Evolutionary conservation across 2,329 filamentous ascomycete species (phyloP).

Genomic region (Colletotrichum tropicale): DNA sequence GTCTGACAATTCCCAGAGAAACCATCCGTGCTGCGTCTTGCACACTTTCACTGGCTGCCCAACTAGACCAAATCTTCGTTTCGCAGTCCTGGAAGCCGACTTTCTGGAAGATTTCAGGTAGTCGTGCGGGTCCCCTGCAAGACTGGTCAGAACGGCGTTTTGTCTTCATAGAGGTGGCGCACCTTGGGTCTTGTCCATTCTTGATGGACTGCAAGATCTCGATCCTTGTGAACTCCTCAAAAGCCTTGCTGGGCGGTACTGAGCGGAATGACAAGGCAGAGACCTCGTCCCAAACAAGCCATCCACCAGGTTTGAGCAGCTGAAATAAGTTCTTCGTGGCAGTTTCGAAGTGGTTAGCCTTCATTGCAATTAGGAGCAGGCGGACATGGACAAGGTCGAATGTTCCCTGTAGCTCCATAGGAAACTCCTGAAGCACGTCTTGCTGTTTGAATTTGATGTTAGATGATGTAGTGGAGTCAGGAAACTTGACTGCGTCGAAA

Average conservation of each 20-base stretch:
- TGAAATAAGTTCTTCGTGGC: neutral
- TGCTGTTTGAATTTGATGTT: neutral
- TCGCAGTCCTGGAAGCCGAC: neutral
- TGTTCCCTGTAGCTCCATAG: neutral
- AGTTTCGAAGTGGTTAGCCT: neutral
- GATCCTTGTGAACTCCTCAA: neutral
- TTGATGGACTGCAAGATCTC: neutral
- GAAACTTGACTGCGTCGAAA: neutral
- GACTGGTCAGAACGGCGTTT: neutral
- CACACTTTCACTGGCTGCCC: neutral
- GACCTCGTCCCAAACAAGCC: neutral
- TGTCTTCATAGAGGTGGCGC: neutral
- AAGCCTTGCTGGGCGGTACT: neutral
- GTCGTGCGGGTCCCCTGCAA: neutral
- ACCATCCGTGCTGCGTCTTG: neutral
- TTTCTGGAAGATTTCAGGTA: fast-evolving
- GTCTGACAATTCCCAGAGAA: neutral
- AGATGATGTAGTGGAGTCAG: neutral
- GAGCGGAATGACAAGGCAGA: neutral
- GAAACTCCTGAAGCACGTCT: neutral
- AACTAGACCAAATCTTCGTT: neutral
- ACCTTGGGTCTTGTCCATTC: neutral
- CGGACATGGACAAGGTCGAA: neutral
- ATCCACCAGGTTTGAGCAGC: neutral
- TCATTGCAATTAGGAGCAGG: neutral